A percentile compares a stretch with the other conserved stretches of the same genome.
These are phyloP conservation scores for Cercophora newfieldiana DNA, from an alignment of 495 filamentous ascomycete genomes.

Conservation along the genomic window DNA sequence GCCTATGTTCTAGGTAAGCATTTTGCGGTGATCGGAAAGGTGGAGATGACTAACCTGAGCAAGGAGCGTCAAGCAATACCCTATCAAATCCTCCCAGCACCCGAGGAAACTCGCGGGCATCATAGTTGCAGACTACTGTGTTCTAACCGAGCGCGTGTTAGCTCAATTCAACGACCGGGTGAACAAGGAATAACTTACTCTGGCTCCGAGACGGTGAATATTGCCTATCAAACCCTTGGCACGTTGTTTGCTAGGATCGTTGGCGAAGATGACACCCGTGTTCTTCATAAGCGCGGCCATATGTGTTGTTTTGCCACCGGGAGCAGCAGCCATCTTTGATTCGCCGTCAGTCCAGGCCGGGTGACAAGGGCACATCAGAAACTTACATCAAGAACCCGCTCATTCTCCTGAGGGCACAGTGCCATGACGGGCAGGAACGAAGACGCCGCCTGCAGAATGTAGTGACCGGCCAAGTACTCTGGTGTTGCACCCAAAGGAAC, in stretches of 20 bases:
- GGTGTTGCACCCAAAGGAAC: constrained; percentile 97
- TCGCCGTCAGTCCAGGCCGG: constrained; percentile 39
- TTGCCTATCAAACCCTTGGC: constrained; percentile 97
- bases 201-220: constrained; percentile 89
- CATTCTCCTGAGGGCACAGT: constrained; percentile 86
- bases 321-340: constrained; percentile 82
- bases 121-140: constrained; percentile 90
- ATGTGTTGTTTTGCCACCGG: constrained; percentile 96
- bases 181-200: constrained; percentile 30
- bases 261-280: constrained; percentile 92
- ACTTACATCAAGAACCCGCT: constrained; percentile 65
- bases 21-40: too few species aligned
- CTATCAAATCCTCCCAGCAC: constrained; percentile 92
- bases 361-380: not conserved
- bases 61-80: constrained; percentile 46
- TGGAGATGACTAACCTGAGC: constrained; percentile 33
- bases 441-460: constrained; percentile 95
- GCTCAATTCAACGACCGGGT: not conserved
- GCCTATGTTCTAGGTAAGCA: constrained; percentile 7
- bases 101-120: constrained; percentile 87
- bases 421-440: constrained; percentile 99
- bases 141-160: constrained; percentile 52
- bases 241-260: constrained; percentile 90
- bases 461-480: constrained; percentile 94
- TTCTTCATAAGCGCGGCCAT: constrained; percentile 98